Base-by-base conservation (phyloP, 768 basidiomycete species). In the Chalciporus sphaerocephalus region DNA sequence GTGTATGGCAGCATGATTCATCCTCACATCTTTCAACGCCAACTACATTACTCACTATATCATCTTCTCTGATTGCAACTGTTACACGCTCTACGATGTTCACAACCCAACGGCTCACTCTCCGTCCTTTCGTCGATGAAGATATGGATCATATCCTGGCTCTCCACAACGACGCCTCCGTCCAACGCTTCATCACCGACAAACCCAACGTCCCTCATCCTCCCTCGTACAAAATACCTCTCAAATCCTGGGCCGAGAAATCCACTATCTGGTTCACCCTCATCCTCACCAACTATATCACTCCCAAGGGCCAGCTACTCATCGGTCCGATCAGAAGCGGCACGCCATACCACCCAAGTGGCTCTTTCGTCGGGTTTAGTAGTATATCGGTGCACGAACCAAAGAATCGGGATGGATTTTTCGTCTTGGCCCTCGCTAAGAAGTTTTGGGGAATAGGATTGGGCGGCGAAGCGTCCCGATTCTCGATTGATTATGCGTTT, bases 391-490 rank as follows among this genome's bases (percentile, higher is more conserved):
- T 53, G 22, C 25, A 38, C 11, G 47, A 54, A 32, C 51, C 53
- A 16, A 59, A 59, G 55, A 55, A 67, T 34, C 50, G 61, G 47
- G 50, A 62, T 51, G 63, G 57, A 40, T n/a, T 32, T n/a, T 32
- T 32, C 15, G 37, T 30, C 5, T 52, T 62, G 32, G 51, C 51
- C 10, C 60, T 67, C 15, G 47, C 51, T 20, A 27, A 56, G 40
- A 57, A 22, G 57, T 64, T 48, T 46, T 69, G 67, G 67, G 54
- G 56, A 0, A 62, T 62, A 18, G 68, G 70, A 6, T 69, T 66
- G 42, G 66, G 68, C 12, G 62, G 52, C 33, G 67, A 73, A 42
- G 59, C 67, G 4, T 59, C 62, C 12, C 57, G 46, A 6, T 71
- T 67, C 50, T 51, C 66, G 22, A 56, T 69, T 5, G 65, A 65